Conservation (phyloP, 345 rosid genomes). For the Durio zibethinus region DNA sequence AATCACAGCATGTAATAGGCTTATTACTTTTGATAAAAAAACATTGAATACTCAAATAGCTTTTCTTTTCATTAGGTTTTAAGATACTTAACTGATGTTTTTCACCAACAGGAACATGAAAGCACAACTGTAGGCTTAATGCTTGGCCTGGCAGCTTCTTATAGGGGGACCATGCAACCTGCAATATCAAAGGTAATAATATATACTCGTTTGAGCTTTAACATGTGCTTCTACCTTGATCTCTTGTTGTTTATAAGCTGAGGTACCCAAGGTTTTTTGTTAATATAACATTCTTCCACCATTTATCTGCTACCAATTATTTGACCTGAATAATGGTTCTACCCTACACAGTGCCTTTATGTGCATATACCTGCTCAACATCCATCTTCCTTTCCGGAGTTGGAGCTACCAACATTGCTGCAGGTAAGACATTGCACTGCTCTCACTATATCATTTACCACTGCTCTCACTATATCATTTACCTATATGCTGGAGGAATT, state of each 20-base stretch:
- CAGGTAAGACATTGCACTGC: constrained; percentile 50
- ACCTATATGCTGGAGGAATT: not conserved
- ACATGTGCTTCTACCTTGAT: constrained; percentile 1
- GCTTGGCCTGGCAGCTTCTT: constrained; percentile 97
- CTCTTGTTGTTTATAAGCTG: constrained; percentile 17
- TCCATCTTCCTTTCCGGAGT: constrained; percentile 75
- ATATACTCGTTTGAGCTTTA: constrained; percentile 12
- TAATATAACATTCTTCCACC: not conserved
- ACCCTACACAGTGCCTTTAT: constrained; percentile 67
- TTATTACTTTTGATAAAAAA: not conserved
- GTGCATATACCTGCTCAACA: constrained; percentile 85
- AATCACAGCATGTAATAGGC: not conserved
- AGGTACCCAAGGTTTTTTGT: not conserved
- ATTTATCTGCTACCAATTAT: constrained; percentile 2
- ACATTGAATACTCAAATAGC: not conserved
- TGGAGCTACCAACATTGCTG: constrained; percentile 85
- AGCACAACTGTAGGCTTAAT: constrained; percentile 86
- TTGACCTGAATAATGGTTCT: constrained; percentile 20
- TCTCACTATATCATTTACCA: not conserved
- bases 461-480: not conserved
- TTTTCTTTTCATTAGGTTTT: not conserved
- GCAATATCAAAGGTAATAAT: constrained; percentile 71
- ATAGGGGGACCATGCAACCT: constrained; percentile 92
- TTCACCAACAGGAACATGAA: constrained; percentile 68
- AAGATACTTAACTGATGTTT: constrained; percentile 20